Evolutionary conservation across 345 rosid species (phyloP).

Genomic region (Eucalyptus urophylla): DNA sequence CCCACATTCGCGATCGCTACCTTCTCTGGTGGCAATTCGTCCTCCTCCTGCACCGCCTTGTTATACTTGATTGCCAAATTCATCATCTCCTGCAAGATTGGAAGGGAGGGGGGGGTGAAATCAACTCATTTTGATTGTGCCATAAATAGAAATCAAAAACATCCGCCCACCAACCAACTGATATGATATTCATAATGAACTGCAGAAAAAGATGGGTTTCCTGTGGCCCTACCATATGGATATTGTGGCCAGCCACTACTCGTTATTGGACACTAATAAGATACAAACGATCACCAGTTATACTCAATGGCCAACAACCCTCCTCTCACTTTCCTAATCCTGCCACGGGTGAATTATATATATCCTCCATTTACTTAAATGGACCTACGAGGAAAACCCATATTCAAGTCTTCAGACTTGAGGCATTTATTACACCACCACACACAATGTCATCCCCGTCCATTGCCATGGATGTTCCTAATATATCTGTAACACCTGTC

Average conservation of each 20-base stretch:
- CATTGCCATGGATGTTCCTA: not conserved
- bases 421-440: not conserved
- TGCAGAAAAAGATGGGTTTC: not conserved
- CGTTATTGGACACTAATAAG: not conserved
- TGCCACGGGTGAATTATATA: not conserved
- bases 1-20: constrained; percentile 91
- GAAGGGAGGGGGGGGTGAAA: not conserved
- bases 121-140: not conserved
- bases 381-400: not conserved
- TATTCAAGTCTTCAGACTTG: not conserved
- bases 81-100: constrained; percentile 75
- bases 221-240: not conserved
- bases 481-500: not conserved
- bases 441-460: not conserved
- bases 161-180: not conserved
- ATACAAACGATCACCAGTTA: not conserved
- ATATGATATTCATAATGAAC: not conserved
- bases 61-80: constrained; percentile 70
- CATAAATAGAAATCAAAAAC: not conserved
- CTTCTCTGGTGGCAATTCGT: constrained; percentile 88
- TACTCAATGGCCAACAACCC: not conserved
- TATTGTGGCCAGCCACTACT: not conserved
- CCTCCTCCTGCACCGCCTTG: constrained; percentile 98
- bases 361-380: not conserved
- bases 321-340: not conserved